Evolutionary conservation across 495 filamentous ascomycete species (phyloP).

Genomic region (Talaromyces thailandensis): DNA sequence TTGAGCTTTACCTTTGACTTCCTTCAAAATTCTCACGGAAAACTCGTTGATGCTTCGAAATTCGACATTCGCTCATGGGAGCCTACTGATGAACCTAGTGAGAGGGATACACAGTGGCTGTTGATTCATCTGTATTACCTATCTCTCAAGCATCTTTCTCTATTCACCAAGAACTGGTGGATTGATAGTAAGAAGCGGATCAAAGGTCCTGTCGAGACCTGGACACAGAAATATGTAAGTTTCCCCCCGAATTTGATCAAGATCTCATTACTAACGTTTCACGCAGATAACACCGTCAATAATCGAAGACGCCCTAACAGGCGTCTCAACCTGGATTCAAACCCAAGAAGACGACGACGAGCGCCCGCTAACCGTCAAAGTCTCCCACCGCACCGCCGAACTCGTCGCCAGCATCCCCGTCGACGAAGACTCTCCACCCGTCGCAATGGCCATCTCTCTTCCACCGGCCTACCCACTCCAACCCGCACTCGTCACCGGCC

Average conservation of each 20-base stretch:
- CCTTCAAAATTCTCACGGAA: constrained; percentile 60
- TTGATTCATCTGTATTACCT: constrained; percentile 82
- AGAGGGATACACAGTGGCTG: constrained; percentile 70
- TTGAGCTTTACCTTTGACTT: constrained; percentile 75
- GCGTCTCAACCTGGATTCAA: constrained; percentile 64
- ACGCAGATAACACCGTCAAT: constrained; percentile 67
- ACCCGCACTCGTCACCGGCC: constrained; percentile 61
- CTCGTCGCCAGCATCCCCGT: constrained; percentile 75
- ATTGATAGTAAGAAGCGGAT: constrained; percentile 67
- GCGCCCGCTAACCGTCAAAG: constrained; percentile 61
- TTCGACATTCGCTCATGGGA: constrained; percentile 64
- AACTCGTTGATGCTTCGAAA: constrained; percentile 57
- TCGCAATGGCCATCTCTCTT: constrained; percentile 67
- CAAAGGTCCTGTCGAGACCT: constrained; percentile 62
- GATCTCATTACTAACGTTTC: not conserved
- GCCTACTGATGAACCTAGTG: constrained; percentile 46
- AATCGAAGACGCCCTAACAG: constrained; percentile 58
- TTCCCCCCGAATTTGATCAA: no score
- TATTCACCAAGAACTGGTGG: constrained; percentile 81
- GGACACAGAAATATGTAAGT: constrained; percentile 67
- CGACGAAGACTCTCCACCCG: constrained; percentile 75
- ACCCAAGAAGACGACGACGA: constrained; percentile 49
- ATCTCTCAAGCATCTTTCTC: constrained; percentile 61
- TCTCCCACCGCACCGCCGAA: constrained; percentile 59
- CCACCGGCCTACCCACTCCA: constrained; percentile 75